Conservation (phyloP, 306 rosid species). For the Betula pendula region DNA sequence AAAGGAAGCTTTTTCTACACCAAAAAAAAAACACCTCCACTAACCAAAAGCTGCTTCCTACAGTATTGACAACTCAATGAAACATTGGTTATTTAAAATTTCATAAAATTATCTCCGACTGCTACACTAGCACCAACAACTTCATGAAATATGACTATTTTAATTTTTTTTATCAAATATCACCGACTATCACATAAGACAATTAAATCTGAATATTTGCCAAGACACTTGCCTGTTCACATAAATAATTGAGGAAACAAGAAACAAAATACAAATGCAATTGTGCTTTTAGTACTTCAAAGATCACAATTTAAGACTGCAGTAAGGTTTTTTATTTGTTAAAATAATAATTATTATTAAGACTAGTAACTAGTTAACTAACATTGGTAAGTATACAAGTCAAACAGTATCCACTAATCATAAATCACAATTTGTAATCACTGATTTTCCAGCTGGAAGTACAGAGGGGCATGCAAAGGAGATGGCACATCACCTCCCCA, state of each 20-base stretch:
- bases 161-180: background rate
- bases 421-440: background rate
- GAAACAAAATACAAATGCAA: background rate
- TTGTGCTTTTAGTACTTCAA: background rate
- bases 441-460: background rate
- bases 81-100: background rate
- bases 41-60: slow-evolving; percentile 6
- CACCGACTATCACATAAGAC: background rate
- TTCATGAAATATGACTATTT: background rate
- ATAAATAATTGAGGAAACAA: background rate
- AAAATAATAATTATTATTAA: background rate
- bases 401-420: background rate
- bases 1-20: background rate
- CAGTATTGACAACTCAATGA: background rate
- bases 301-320: background rate
- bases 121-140: background rate
- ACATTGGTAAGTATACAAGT: background rate
- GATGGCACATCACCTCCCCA: background rate
- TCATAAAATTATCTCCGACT: slow-evolving; percentile 4
- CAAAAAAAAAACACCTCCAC: background rate
- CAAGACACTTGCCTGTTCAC: background rate
- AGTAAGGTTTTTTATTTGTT: background rate
- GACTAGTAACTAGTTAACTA: background rate
- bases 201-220: background rate
- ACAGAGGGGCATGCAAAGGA: background rate